A percentile compares a stretch with the other conserved stretches of the same genome.
phyloP scores from a whole-genome alignment of 169 alveolate genomes.

The Miamiensis avidus region DNA sequence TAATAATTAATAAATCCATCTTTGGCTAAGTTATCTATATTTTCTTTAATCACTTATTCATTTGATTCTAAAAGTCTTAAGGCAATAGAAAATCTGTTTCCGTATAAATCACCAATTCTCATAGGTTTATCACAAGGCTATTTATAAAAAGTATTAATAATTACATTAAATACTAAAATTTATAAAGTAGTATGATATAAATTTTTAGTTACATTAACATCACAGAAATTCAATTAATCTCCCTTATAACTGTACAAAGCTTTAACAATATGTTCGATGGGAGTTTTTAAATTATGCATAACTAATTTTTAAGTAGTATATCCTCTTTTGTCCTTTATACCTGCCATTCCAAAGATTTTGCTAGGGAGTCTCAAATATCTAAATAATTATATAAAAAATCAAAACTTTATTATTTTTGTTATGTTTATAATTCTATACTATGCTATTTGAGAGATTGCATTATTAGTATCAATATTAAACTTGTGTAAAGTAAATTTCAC shows the following conservation, averaged over 20 bases:
- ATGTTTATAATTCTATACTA: background rate
- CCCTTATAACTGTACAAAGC: constrained; percentile 20
- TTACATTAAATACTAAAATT: too few relatives aligned
- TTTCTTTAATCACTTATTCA: constrained; percentile 56
- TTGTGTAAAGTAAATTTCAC: background rate
- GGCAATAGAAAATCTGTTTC: constrained; percentile 80
- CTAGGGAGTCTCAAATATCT: constrained; percentile 29
- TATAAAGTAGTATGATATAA: too few relatives aligned
- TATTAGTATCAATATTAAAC: background rate
- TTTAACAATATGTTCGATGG: constrained; percentile 17
- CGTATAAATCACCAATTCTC: constrained; percentile 74
- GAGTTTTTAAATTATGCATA: constrained; percentile 56
- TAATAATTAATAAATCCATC: constrained; percentile 85
- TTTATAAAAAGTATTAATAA: too few relatives aligned
- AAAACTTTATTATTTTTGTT: constrained; percentile 69
- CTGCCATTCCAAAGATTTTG: constrained; percentile 58
- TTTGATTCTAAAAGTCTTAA: constrained; percentile 63
- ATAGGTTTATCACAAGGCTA: constrained; percentile 59
- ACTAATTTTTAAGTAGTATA: constrained; percentile 74
- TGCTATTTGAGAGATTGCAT: background rate
- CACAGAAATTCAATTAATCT: constrained; percentile 44
- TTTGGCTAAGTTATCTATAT: constrained; percentile 56
- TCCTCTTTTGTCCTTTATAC: constrained; percentile 87
- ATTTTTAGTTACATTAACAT: too few relatives aligned
- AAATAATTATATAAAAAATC: too few relatives aligned